Evolutionary conservation across 257 asterid species (phyloP), one percentile per base, ranked within the genome.

Genomic region (Sherardia arvensis): DNA sequence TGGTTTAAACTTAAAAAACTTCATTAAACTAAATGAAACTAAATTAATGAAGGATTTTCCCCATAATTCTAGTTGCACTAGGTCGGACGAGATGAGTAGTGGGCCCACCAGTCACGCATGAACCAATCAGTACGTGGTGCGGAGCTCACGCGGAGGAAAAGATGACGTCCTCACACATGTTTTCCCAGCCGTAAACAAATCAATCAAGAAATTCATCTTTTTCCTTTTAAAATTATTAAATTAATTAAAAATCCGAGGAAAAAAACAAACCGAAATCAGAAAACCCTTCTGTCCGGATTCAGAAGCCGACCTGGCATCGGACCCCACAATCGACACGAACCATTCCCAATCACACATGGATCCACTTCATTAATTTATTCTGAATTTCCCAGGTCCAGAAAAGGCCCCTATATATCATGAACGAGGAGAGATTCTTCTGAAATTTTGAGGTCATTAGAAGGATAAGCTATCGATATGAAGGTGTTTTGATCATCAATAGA

Each of bases 391-490:
- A 23, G 54, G 25, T 14, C 21, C 20, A 43, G 51, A 15, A 43
- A 15, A 30, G 4, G 21, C 20, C 20, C 7, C 51, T 43, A 43
- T 43, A 3, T 14, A 43, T 15, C 1, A 43, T 7, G 17, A 2
- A 43, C 20, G 17, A 2, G 14, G n/a, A 8, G 51, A 76, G 73
- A 79, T 81, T 74, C 71, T 59, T 71, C 53, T 1, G 55, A 27
- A 34, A 71, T 75, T 62, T 29, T 80, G 87, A 64, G 91, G 91
- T 54, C 8, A 4, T 8, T 32, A 32, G 34, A 32, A 43, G 73
- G 82, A 85, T 76, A 80, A 67, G 75, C 85, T 70, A 75, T 43
- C 20, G 51, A 17, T 66, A 43, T 56, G 62, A 43, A 58, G 49
- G 8, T 32, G 11, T 53, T 51, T 20, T 64, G 80, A 63, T 65